phyloP scores from a whole-genome alignment of 2,329 filamentous ascomycete species.

The Cladophialophora bantiana region DNA sequence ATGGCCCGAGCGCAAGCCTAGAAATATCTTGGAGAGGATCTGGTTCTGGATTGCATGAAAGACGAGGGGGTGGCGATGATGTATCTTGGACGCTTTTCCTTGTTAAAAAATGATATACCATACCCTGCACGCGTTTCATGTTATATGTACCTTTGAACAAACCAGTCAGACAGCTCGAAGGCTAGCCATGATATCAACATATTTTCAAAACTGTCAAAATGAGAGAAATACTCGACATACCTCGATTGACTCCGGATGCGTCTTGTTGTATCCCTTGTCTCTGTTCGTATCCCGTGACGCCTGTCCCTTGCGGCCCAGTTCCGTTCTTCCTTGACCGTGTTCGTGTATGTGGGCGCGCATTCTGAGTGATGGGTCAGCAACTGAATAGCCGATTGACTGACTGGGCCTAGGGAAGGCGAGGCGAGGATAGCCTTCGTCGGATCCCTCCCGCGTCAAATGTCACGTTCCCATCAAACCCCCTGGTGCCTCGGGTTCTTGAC shows the following conservation, averaged over 20 bases:
- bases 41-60: constrained; percentile 47
- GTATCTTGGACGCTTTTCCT: neutral
- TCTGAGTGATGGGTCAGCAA: too few species aligned
- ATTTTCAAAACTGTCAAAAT: neutral
- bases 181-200: constrained; percentile 11
- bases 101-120: constrained; percentile 7
- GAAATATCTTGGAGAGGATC: constrained; percentile 44
- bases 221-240: neutral
- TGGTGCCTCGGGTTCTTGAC: too few species aligned
- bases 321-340: neutral
- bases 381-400: too few species aligned
- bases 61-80: neutral
- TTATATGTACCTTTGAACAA: neutral
- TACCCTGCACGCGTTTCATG: neutral
- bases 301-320: too few species aligned
- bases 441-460: too few species aligned
- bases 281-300: too few species aligned
- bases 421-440: too few species aligned
- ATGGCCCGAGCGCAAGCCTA: constrained; percentile 45
- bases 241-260: neutral
- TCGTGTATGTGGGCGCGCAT: neutral
- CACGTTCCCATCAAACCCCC: too few species aligned
- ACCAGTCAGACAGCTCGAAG: neutral
- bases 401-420: too few species aligned
- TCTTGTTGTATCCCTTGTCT: neutral